These are phyloP conservation scores for Gentiana macrophylla DNA, from an alignment of 257 asterid genomes.

Conservation along the genomic window DNA sequence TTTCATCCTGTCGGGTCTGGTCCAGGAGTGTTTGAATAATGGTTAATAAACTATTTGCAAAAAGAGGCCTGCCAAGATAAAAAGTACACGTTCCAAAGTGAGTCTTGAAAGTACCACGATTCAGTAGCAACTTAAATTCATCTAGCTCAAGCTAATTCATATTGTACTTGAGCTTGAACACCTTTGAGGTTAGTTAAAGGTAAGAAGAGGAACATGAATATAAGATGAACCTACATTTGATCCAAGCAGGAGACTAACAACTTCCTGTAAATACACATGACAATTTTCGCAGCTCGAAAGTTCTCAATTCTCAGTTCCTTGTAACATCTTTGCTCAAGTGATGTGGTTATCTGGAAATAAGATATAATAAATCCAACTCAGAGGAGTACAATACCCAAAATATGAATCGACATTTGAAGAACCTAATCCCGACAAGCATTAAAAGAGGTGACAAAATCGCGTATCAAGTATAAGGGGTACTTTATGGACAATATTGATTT, in stretches of 20 bases:
- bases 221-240: constrained; percentile 56
- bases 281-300: constrained; percentile 59
- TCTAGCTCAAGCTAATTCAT: too few relatives aligned
- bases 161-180: too few relatives aligned
- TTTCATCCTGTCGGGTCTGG: constrained; percentile 72
- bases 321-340: constrained; percentile 93
- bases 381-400: too few relatives aligned
- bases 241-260: constrained; percentile 79
- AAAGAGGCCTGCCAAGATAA: constrained; percentile 60
- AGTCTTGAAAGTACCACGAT: too few relatives aligned
- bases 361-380: constrained; percentile 13
- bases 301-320: constrained; percentile 83
- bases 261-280: constrained; percentile 77
- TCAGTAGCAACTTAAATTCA: too few relatives aligned
- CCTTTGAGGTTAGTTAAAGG: too few relatives aligned
- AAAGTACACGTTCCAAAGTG: too few relatives aligned
- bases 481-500: too few relatives aligned
- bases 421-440: too few relatives aligned
- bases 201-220: neutral
- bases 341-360: constrained; percentile 56
- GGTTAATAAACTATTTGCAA: constrained; percentile 75
- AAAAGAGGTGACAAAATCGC: too few relatives aligned
- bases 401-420: too few relatives aligned
- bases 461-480: too few relatives aligned
- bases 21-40: constrained; percentile 70